A percentile compares a stretch with the other conserved stretches of the same genome.
Conservation (phyloP, 1,284 basidiomycete species). For the Irpex sp. region DNA sequence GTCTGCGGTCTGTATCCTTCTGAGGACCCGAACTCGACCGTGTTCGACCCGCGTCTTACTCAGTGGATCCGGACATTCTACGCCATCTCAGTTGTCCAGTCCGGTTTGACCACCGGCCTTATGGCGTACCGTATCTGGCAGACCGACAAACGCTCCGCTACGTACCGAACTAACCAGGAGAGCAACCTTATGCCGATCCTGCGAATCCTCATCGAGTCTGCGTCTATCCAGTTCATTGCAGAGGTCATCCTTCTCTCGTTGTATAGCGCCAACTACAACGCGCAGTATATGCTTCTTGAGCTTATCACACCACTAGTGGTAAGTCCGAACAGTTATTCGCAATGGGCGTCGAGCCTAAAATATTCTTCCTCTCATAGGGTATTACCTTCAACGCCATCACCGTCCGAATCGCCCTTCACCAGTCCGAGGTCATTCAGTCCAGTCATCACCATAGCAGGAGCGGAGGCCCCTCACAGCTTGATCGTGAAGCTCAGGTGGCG, state of each 20-base stretch:
- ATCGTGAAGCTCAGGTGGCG: conserved; percentile 1
- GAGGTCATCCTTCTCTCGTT: conserved; percentile 29
- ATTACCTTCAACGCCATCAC: conserved; percentile 23
- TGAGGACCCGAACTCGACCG: conserved; percentile 9
- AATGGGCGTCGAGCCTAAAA: background rate
- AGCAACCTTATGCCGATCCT: conserved; percentile 15
- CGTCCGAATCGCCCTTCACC: conserved; percentile 19
- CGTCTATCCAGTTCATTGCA: conserved; percentile 25
- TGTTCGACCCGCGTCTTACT: conserved; percentile 15
- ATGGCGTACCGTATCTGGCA: conserved; percentile 16
- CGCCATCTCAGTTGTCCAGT: conserved; percentile 14
- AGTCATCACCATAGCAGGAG: background rate
- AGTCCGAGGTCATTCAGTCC: conserved; percentile 5
- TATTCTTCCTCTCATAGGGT: conserved; percentile 10
- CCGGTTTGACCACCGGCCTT: conserved; percentile 13
- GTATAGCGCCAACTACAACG: conserved; percentile 25
- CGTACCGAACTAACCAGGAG: conserved; percentile 10
- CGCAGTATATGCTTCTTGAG: conserved; percentile 28
- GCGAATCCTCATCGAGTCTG: conserved; percentile 29
- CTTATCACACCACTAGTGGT: conserved; percentile 27
- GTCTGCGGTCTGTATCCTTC: conserved; percentile 13
- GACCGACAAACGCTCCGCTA: conserved; percentile 8
- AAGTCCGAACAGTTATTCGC: conserved; percentile 11
- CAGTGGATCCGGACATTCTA: conserved; percentile 15
- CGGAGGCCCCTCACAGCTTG: background rate